Evolutionary conservation across 2,329 filamentous ascomycete genomes (phyloP).

Genomic region (Aspergillus melleus): DNA sequence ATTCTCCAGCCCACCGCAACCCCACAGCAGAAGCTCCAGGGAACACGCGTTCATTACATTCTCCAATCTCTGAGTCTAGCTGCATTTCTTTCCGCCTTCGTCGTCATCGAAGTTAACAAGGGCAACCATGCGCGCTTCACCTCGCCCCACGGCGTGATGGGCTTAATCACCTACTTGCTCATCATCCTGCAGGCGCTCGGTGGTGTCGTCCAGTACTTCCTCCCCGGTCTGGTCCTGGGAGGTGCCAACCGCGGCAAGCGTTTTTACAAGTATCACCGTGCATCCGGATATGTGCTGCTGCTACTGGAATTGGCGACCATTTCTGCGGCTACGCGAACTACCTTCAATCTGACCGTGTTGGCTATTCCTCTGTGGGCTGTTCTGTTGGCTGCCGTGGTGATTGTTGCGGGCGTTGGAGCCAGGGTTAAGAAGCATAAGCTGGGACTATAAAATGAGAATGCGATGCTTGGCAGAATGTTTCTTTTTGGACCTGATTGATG

Average conservation of each 20-base stretch:
- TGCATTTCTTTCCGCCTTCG: slow-evolving; percentile 42
- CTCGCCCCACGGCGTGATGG: slow-evolving; percentile 78
- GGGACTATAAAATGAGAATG: slow-evolving; percentile 43
- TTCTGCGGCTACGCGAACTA: slow-evolving; percentile 71
- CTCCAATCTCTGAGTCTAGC: slow-evolving; percentile 60
- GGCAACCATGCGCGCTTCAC: slow-evolving; percentile 67
- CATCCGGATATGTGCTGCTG: slow-evolving; percentile 72
- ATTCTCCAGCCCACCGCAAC: slow-evolving; percentile 86
- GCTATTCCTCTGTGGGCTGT: slow-evolving; percentile 76
- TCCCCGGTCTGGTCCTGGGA: slow-evolving; percentile 69
- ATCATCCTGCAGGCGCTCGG: slow-evolving; percentile 73
- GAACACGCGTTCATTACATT: slow-evolving; percentile 65
- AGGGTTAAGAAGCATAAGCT: slow-evolving; percentile 82
- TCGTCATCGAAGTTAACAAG: slow-evolving; percentile 71
- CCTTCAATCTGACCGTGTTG: slow-evolving; percentile 68
- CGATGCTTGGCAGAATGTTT: background rate
- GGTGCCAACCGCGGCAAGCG: slow-evolving; percentile 75
- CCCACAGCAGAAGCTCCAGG: slow-evolving; percentile 67
- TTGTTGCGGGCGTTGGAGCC: slow-evolving; percentile 71
- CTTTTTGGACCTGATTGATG: background rate
- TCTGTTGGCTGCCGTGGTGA: slow-evolving; percentile 63
- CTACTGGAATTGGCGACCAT: slow-evolving; percentile 72
- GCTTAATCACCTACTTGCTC: slow-evolving; percentile 70
- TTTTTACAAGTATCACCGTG: slow-evolving; percentile 87
- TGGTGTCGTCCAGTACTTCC: slow-evolving; percentile 79